These are phyloP conservation scores for Phytopythium boreale DNA, from an alignment of 352 stramenopile genomes.

Conservation along the genomic window DNA sequence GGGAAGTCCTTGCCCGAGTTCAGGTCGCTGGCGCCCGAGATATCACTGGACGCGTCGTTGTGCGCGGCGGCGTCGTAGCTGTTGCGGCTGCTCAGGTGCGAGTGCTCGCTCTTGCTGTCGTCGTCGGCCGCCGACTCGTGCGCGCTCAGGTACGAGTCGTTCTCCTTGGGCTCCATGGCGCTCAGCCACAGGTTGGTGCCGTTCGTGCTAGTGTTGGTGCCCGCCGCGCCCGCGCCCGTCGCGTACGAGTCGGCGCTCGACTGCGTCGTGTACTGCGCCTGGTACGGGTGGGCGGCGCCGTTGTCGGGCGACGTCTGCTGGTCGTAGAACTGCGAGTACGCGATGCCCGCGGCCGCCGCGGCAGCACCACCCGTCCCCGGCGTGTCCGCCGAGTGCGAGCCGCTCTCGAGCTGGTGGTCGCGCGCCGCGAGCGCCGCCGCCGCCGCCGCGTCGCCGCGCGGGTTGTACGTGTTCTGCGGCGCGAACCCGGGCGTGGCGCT, in stretches of 20 bases:
- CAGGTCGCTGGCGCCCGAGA: constrained; percentile 62
- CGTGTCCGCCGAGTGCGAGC: constrained; percentile 17
- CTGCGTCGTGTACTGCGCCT: constrained; percentile 23
- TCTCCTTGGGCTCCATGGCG: constrained; percentile 79
- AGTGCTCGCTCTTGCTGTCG: constrained; percentile 31
- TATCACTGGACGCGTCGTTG: constrained; percentile 64
- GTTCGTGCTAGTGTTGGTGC: constrained; percentile 24
- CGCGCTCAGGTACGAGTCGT: constrained; percentile 62
- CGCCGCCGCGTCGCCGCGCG: constrained; percentile 21
- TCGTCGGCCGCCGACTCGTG: constrained; percentile 36
- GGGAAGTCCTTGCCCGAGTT: constrained; percentile 69
- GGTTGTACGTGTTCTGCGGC: constrained; percentile 41
- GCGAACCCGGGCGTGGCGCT: constrained; percentile 30
- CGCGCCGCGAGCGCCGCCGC: constrained; percentile 11
- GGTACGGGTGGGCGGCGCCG: constrained; percentile 13
- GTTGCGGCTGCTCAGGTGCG: constrained; percentile 42
- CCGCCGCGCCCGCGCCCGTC: constrained; percentile 2
- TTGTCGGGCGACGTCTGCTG: constrained; percentile 51
- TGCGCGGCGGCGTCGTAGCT: constrained; percentile 50
- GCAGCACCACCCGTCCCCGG: constrained; percentile 36
- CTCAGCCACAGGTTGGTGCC: constrained; percentile 77
- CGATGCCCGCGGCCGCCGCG: constrained; percentile 43
- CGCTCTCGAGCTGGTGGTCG: constrained; percentile 17
- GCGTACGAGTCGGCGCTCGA: constrained; percentile 25
- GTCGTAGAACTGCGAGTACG: constrained; percentile 79